A percentile compares a stretch with the other conserved stretches of the same genome.
Conservation (phyloP, 176 grass and related monocot genomes). For the Aegilops tauschii region DNA sequence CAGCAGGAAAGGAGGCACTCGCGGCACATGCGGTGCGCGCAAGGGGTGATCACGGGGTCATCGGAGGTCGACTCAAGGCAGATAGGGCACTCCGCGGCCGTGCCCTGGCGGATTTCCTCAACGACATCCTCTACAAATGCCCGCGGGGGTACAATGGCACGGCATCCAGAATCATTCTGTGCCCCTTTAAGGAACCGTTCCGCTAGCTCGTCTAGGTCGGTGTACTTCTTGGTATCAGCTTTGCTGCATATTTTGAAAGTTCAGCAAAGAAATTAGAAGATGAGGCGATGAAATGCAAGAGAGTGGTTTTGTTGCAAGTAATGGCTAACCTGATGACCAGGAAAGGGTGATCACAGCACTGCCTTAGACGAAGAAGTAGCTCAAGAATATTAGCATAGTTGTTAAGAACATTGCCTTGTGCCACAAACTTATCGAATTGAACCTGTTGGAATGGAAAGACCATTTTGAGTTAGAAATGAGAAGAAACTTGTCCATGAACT, state of each 20-base stretch:
- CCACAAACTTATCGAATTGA: conserved; percentile 81
- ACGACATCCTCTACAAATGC: conserved; percentile 83
- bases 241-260: conserved; percentile 46
- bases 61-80: conserved; percentile 88
- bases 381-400: conserved; percentile 92
- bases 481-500: neutral
- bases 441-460: conserved; percentile 41
- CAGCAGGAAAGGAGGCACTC: conserved; percentile 85
- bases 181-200: conserved; percentile 61
- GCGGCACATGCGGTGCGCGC: conserved; percentile 70
- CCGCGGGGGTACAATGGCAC: conserved; percentile 29
- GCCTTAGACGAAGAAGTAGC: conserved; percentile 76
- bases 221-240: conserved; percentile 52
- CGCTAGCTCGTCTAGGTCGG: conserved; percentile 69
- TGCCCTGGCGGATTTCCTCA: conserved; percentile 70
- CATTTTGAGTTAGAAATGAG: conserved; percentile 7
- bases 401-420: conserved; percentile 79
- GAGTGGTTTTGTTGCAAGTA: neutral
- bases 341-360: conserved; percentile 93
- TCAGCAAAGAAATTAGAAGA: conserved; percentile 17
- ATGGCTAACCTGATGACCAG: conserved; percentile 81
- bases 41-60: conserved; percentile 80
- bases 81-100: conserved; percentile 73
- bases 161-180: neutral
- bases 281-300: neutral